These are phyloP conservation scores for Balakata baccata DNA, from an alignment of 345 rosid species.

Conservation along the genomic window DNA sequence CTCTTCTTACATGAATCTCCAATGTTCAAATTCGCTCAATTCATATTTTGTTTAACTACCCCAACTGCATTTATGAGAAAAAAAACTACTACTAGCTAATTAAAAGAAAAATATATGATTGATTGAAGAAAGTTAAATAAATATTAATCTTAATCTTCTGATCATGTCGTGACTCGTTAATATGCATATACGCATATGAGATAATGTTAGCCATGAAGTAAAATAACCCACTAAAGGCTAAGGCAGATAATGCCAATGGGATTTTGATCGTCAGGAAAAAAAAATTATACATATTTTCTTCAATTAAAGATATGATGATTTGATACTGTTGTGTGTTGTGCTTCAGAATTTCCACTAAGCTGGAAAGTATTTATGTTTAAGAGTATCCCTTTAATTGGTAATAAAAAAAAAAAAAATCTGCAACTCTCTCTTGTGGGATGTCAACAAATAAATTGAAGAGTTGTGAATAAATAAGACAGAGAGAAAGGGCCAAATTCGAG, in stretches of 20 bases:
- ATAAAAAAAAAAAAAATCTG: background rate
- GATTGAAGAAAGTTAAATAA: no score
- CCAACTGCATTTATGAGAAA: no score
- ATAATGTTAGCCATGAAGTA: background rate
- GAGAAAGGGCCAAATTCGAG: constrained; percentile 7
- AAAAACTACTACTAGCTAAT: no score
- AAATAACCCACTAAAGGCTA: background rate
- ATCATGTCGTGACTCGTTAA: no score
- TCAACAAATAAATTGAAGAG: background rate
- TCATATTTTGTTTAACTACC: no score
- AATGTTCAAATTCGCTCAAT: no score
- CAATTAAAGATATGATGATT: background rate
- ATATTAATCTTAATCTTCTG: no score
- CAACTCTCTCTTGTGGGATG: background rate
- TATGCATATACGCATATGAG: no score
- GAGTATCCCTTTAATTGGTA: background rate
- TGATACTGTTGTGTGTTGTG: background rate
- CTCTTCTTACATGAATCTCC: background rate
- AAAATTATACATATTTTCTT: background rate
- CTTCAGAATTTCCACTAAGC: background rate
- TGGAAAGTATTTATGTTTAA: background rate
- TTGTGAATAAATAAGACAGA: constrained; percentile 1
- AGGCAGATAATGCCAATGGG: background rate
- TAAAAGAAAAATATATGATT: no score
- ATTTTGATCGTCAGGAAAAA: constrained; percentile 8